Base-by-base conservation (phyloP, 2,329 filamentous ascomycete species). In the Bisporella sp. region DNA sequence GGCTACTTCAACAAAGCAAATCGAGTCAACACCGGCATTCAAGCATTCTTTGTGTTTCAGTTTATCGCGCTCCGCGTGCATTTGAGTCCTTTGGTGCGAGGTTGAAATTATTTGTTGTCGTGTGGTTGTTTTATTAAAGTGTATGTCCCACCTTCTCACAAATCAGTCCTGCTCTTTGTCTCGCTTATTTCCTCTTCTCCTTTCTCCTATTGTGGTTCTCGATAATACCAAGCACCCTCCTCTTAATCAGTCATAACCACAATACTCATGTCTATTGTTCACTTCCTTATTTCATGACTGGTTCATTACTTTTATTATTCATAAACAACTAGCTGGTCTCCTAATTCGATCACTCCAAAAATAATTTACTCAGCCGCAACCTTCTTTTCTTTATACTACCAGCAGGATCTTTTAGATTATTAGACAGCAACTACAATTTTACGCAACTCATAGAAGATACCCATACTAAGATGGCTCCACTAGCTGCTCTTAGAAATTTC, bases 381-480 rank as follows among this genome's bases (percentile, higher is more conserved):
- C 32, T 12, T 21, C 31, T 39, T 9, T 32, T 13, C 8, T 29
- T 44, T 28, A 33, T 47, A 37, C 9, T 41, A 13, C 31, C 43
- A 46, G 3, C 21, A 46, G 30, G 7, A 50, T 39, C 43, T 35
- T 41, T 49, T 13, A 21, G 21, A 33, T 40, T 40, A 28, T 45
- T 29, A 13, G 31, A 6, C 6, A 44, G 6, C 41, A 53, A 50
- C 44, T 13, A 45, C 42, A 47, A 47, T 35, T 45, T 21, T 21
- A 21, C 21, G 21, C 21, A 21, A 21, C 21, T 21, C 21, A 21
- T 47, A 48, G 32, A 54, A 50, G 45, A 54, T 47, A 57, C 52
- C 57, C 41, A 58, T 54, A 13, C 58, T 59, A 62, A 62, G 54
- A 65, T 64, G 62, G 57, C 59, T 57, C 57, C 61, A 49, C 56